Conservation (phyloP, 2,329 filamentous ascomycete genomes). For the Thermochaetoides dissita region DNA sequence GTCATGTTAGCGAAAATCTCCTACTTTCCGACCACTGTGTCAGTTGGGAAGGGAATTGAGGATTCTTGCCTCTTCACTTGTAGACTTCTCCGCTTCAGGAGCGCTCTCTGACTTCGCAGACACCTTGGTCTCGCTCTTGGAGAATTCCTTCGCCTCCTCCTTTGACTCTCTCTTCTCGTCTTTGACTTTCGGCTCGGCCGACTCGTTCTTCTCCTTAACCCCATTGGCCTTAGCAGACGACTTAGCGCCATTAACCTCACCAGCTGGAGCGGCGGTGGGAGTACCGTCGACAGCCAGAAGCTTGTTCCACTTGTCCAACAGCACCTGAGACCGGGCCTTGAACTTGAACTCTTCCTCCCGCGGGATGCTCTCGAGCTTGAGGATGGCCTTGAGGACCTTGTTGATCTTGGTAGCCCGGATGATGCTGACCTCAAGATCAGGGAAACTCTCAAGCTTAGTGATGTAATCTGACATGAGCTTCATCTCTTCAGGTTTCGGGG, state of each 20-base stretch:
- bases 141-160: slow-evolving; percentile 14
- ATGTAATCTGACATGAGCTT: slow-evolving; percentile 62
- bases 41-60: background rate
- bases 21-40: too few relatives aligned
- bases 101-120: background rate
- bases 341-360: slow-evolving; percentile 82
- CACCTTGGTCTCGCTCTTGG: slow-evolving; percentile 1
- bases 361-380: slow-evolving; percentile 76
- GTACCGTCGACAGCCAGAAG: slow-evolving; percentile 50
- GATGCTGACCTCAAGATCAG: slow-evolving; percentile 74
- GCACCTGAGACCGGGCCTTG: slow-evolving; percentile 63
- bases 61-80: slow-evolving; percentile 23
- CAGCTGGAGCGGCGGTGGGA: slow-evolving; percentile 20
- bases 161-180: slow-evolving; percentile 24
- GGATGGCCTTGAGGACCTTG: slow-evolving; percentile 90
- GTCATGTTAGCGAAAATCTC: slow-evolving; percentile 1
- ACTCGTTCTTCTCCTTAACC: slow-evolving; percentile 25
- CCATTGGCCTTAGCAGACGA: slow-evolving; percentile 26
- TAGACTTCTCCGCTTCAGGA: slow-evolving; percentile 17
- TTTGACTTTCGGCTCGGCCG: slow-evolving; percentile 22
- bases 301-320: slow-evolving; percentile 84
- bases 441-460: slow-evolving; percentile 62
- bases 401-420: slow-evolving; percentile 93
- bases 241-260: slow-evolving; percentile 30
- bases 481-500: slow-evolving; percentile 80